Evolutionary conservation across 306 rosid species (phyloP).

Genomic region (Betula pendula): DNA sequence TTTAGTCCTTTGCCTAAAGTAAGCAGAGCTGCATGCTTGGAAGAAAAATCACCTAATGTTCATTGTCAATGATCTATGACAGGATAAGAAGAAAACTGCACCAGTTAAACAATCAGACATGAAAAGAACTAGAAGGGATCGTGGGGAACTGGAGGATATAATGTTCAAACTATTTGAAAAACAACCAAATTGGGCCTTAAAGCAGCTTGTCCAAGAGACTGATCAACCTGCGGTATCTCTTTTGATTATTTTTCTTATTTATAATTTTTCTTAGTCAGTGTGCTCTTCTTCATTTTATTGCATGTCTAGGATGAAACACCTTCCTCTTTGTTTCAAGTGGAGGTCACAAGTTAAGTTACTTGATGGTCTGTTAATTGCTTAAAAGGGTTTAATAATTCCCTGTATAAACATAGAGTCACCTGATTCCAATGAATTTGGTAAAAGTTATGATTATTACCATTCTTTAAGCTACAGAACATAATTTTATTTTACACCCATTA

Average conservation of each 20-base stretch:
- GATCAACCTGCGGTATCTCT: slow-evolving; percentile 91
- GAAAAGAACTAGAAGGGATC: slow-evolving; percentile 93
- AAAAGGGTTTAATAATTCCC: too few relatives aligned
- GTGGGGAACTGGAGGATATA: slow-evolving; percentile 96
- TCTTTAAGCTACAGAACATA: background rate
- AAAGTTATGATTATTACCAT: background rate
- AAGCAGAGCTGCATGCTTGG: slow-evolving; percentile 6
- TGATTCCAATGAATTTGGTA: background rate
- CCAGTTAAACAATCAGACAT: slow-evolving; percentile 87
- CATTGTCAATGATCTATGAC: slow-evolving; percentile 25
- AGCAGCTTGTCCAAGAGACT: slow-evolving; percentile 97
- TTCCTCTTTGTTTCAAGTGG: background rate
- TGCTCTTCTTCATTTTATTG: background rate
- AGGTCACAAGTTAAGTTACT: background rate
- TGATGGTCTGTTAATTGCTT: background rate
- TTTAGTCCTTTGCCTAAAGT: slow-evolving; percentile 13
- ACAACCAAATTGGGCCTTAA: slow-evolving; percentile 98
- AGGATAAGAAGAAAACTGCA: slow-evolving; percentile 86
- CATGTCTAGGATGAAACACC: background rate
- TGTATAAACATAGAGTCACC: background rate
- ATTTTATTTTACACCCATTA: background rate
- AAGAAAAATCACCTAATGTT: slow-evolving; percentile 2
- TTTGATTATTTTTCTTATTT: background rate
- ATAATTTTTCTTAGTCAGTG: background rate
- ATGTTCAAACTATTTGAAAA: slow-evolving; percentile 97